Percentiles rank a stretch among this genome's conserved stretches.
These are phyloP conservation scores for Amaranthus cruentus DNA, from an alignment of 148 eudicot species.

Conservation along the genomic window DNA sequence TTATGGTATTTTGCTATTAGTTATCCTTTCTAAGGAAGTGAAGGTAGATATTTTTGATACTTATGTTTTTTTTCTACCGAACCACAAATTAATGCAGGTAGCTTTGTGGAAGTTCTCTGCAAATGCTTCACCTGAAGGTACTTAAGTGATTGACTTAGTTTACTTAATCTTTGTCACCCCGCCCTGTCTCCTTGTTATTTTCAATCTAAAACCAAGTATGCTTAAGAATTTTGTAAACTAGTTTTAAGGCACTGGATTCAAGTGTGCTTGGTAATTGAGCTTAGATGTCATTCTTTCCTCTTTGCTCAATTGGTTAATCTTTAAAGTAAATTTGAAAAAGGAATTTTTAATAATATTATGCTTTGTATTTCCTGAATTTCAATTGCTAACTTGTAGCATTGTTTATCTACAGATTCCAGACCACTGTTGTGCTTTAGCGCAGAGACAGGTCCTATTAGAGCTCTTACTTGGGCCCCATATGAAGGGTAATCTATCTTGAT, in stretches of 20 bases:
- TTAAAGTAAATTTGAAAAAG: background rate
- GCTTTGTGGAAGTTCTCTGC: slow-evolving; percentile 88
- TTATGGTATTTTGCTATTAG: background rate
- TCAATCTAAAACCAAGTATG: background rate
- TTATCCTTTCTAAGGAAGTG: background rate
- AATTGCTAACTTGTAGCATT: slow-evolving; percentile 15
- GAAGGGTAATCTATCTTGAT: slow-evolving; percentile 51
- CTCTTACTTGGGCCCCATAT: slow-evolving; percentile 85
- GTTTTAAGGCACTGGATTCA: background rate
- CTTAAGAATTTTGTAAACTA: background rate
- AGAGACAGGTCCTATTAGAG: slow-evolving; percentile 80
- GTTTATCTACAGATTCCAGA: slow-evolving; percentile 52
- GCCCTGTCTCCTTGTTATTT: background rate
- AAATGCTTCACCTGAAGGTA: slow-evolving; percentile 53
- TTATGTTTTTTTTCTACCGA: background rate
- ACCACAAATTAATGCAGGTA: slow-evolving; percentile 48
- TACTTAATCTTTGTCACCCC: background rate
- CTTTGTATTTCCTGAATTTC: slow-evolving; percentile 7
- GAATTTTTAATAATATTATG: background rate
- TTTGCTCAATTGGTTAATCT: background rate
- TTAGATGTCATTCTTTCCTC: background rate
- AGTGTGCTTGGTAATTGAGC: background rate
- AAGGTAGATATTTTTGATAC: background rate
- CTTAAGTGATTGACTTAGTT: background rate
- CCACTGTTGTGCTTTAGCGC: slow-evolving; percentile 87